Percentiles rank a stretch among this genome's conserved stretches.
Conservation (phyloP, 768 basidiomycete genomes). For the Symmetrospora coprosmae region DNA sequence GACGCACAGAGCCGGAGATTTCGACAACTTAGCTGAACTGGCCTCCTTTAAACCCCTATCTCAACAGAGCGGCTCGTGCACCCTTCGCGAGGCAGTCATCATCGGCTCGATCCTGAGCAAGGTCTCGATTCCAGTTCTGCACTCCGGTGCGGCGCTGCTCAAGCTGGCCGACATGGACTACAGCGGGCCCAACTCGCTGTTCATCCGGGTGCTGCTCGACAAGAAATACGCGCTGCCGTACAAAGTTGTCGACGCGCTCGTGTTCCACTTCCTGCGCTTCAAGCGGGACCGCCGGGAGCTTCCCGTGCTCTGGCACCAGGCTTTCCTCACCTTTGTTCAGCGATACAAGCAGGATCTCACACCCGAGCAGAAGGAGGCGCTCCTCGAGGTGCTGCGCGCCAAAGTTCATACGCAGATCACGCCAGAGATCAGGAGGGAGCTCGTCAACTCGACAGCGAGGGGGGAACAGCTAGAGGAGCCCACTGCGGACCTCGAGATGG, state of each 20-base stretch:
- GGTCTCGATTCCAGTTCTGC: constrained; percentile 87
- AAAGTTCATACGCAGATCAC: constrained; percentile 78
- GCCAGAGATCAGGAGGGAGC: constrained; percentile 74
- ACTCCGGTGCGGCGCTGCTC: constrained; percentile 85
- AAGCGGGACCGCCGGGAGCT: constrained; percentile 68
- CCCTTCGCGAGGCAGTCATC: constrained; percentile 85
- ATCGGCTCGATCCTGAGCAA: constrained; percentile 78
- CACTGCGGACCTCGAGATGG: constrained; percentile 43
- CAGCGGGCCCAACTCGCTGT: constrained; percentile 83
- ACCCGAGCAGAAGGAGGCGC: constrained; percentile 89
- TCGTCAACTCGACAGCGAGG: constrained; percentile 70
- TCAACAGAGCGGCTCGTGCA: constrained; percentile 53
- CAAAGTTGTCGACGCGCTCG: constrained; percentile 91
- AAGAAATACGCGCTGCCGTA: constrained; percentile 97
- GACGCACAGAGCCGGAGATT: background rate
- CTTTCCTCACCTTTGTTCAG: constrained; percentile 82
- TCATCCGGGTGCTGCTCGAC: constrained; percentile 89
- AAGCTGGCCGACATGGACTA: constrained; percentile 95
- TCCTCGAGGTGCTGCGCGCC: constrained; percentile 79
- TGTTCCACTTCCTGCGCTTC: constrained; percentile 94
- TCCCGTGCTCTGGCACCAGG: constrained; percentile 98
- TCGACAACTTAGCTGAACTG: background rate
- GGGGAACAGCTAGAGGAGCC: constrained; percentile 58
- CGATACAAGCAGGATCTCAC: constrained; percentile 91
- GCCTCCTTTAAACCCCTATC: background rate